phyloP scores from a whole-genome alignment of 2,329 filamentous ascomycete species.

The Ophiocordyceps sinensis region DNA sequence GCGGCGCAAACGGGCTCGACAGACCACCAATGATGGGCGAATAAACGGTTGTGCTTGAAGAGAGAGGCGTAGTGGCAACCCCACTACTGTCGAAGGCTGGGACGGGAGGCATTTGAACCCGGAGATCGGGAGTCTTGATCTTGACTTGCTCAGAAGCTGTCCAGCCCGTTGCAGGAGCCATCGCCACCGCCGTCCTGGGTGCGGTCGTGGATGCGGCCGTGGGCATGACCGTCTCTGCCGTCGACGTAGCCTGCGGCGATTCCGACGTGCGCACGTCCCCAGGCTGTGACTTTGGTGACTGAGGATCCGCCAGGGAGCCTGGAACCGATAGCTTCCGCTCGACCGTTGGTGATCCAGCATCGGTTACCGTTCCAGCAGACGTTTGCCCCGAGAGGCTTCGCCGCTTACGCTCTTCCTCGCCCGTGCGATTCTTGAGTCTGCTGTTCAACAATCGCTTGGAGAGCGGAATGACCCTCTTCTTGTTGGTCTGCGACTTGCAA shows the following conservation, averaged over 20 bases:
- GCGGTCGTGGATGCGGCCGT: background rate
- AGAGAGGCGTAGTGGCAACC: constrained; percentile 30
- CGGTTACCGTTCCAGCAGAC: constrained; percentile 21
- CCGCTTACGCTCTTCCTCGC: constrained; percentile 23
- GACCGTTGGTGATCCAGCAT: constrained; percentile 21
- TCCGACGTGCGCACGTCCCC: constrained; percentile 16
- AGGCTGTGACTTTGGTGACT: constrained; percentile 9
- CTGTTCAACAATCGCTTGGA: constrained; percentile 37
- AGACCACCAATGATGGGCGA: constrained; percentile 32
- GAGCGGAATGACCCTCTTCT: constrained; percentile 35
- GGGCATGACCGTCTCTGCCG: background rate
- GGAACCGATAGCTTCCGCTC: constrained; percentile 13
- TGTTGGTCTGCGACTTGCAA: constrained; percentile 21
- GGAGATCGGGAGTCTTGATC: constrained; percentile 29
- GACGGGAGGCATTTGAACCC: constrained; percentile 42
- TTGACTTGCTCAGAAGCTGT: constrained; percentile 9
- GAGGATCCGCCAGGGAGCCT: constrained; percentile 8
- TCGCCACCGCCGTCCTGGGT: background rate
- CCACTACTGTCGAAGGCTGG: constrained; percentile 31
- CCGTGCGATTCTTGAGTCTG: constrained; percentile 26
- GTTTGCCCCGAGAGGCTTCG: constrained; percentile 7
- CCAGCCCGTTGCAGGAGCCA: constrained; percentile 5
- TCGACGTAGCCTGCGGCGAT: constrained; percentile 12
- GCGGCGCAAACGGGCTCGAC: constrained; percentile 27
- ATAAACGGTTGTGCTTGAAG: constrained; percentile 26